Evolutionary conservation across 139 green algal species (phyloP), one percentile per base, ranked within the genome.

Genomic region (Chlamydomonas sp.): DNA sequence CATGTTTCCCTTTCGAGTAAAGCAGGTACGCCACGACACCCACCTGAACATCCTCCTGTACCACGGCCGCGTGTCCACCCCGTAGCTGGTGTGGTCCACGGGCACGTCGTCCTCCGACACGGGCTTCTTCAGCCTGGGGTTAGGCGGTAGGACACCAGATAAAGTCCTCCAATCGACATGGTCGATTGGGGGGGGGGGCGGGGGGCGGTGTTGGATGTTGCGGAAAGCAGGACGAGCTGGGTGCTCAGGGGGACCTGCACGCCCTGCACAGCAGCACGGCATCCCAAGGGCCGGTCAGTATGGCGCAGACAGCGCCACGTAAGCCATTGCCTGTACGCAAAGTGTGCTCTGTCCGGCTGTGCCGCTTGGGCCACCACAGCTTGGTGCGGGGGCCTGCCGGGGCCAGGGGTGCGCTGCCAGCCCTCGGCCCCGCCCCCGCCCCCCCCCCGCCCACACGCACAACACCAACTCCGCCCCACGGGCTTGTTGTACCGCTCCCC

Each of bases 101-200:
- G 83, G 14, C 7, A 67, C 15, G 63, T 88, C 83, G 15, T 88
- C 74, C 15, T 76, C 10, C 5, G 8, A 57, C 16, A 88, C 74
- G 9, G 83, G 83, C 74, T 81, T 81, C 83, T 88, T 88, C 4
- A 88, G 83, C 62, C 83, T 86, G 82, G n/a, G n/a, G n/a, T n/a
- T n/a, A n/a, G n/a, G n/a, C n/a, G n/a, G n/a, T n/a, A n/a, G n/a
- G n/a, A n/a, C n/a, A n/a, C n/a, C n/a, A n/a, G n/a, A n/a, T n/a
- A n/a, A n/a, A n/a, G n/a, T n/a, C n/a, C n/a, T n/a, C n/a, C n/a
- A n/a, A n/a, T n/a, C n/a, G n/a, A n/a, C n/a, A n/a, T n/a, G n/a
- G n/a, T n/a, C n/a, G n/a, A n/a, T n/a, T n/a, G n/a, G 2, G 9
- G 64, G 77, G 77, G 77, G 15, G 71, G 71, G 4, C 5, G 71